phyloP scores from a whole-genome alignment of 2,329 filamentous ascomycete genomes.

The Chrysoporthe deuterocubensis region DNA sequence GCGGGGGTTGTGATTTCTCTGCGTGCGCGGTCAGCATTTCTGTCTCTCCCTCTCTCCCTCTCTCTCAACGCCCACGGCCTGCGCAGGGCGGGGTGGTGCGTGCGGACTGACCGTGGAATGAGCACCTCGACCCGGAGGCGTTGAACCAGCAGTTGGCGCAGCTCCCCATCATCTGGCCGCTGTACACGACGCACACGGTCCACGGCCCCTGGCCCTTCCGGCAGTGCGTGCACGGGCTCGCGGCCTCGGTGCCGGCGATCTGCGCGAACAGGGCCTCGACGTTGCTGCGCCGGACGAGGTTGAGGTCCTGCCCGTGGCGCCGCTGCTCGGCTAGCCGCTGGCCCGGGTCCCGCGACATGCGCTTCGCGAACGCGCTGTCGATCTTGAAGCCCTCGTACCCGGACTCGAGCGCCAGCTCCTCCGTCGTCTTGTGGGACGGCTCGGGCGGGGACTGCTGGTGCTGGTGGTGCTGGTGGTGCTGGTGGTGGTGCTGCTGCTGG shows the following conservation, averaged over 20 bases:
- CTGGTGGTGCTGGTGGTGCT: not conserved
- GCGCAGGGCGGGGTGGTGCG: too few species aligned
- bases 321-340: constrained; percentile 57
- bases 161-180: constrained; percentile 64
- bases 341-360: constrained; percentile 54
- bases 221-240: constrained; percentile 62
- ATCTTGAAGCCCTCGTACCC: constrained; percentile 53
- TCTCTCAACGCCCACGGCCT: too few species aligned
- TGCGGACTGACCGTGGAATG: constrained; percentile 58
- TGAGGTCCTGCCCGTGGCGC: constrained; percentile 57
- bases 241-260: constrained; percentile 54
- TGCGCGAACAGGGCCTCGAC: constrained; percentile 63
- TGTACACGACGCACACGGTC: constrained; percentile 61
- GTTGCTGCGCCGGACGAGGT: constrained; percentile 61
- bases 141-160: constrained; percentile 70
- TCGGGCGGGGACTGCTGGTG: not conserved
- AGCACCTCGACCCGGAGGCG: constrained; percentile 62
- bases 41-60: too few species aligned
- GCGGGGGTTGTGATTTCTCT: constrained; percentile 26
- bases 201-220: constrained; percentile 64
- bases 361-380: constrained; percentile 60
- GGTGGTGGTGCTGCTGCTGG: not conserved
- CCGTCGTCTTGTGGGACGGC: constrained; percentile 43
- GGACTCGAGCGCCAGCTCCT: constrained; percentile 50
- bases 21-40: not conserved